A percentile compares a stretch with the other conserved stretches of the same genome.
Evolutionary conservation across 2,329 filamentous ascomycete genomes (phyloP).

Genomic region (Diplocarpon mali): DNA sequence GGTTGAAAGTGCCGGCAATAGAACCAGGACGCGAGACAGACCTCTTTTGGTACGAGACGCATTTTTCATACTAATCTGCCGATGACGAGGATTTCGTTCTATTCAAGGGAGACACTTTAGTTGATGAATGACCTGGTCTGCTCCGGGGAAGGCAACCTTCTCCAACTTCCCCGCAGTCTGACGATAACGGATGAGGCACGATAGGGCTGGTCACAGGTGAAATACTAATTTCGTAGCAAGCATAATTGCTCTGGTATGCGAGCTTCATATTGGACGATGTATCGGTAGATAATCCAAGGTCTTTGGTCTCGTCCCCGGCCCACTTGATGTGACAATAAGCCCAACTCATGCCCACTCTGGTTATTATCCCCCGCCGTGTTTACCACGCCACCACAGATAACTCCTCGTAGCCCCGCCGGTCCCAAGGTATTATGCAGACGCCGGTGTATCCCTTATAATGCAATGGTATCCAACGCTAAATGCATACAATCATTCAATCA

Average conservation of each 20-base stretch:
- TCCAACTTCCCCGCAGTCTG: too few relatives aligned
- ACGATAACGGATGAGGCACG: too few relatives aligned
- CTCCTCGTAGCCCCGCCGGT: neutral
- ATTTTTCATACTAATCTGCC: slow-evolving; percentile 23
- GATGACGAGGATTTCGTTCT: neutral
- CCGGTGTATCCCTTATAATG: slow-evolving; percentile 1
- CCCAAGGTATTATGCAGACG: slow-evolving; percentile 7
- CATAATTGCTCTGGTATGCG: too few relatives aligned
- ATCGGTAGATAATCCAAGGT: too few relatives aligned
- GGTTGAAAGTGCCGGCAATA: neutral
- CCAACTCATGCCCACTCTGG: too few relatives aligned
- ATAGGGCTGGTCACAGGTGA: too few relatives aligned
- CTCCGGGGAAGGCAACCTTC: too few relatives aligned
- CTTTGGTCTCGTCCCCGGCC: too few relatives aligned
- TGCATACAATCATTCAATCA: slow-evolving; percentile 4
- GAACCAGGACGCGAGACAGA: slow-evolving; percentile 15
- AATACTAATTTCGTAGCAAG: too few relatives aligned
- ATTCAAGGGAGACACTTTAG: neutral
- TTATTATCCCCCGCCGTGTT: too few relatives aligned
- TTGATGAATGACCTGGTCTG: neutral
- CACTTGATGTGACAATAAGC: too few relatives aligned
- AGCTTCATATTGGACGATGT: too few relatives aligned
- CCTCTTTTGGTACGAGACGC: slow-evolving; percentile 40
- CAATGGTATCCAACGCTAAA: slow-evolving; percentile 8
- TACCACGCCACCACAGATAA: neutral